These are phyloP conservation scores for Tubosaeta sp. DNA, from an alignment of 768 basidiomycete species.

Conservation along the genomic window DNA sequence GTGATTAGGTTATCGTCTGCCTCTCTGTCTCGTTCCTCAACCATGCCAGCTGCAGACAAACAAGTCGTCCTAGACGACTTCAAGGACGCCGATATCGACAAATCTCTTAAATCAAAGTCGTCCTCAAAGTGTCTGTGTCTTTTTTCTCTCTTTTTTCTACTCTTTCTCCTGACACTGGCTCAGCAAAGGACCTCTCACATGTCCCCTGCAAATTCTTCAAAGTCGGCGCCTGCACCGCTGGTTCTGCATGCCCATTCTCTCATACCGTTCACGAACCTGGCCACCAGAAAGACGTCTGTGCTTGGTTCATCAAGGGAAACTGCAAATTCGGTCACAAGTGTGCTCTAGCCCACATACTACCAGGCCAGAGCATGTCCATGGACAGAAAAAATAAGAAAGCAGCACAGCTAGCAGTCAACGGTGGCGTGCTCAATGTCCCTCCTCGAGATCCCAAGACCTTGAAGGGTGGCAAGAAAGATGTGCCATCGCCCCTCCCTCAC, in stretches of 20 bases:
- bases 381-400: conserved; percentile 97
- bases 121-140: conserved; percentile 29
- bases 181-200: conserved; percentile 87
- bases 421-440: conserved; percentile 33
- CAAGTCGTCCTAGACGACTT: conserved; percentile 15
- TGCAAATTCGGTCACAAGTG: conserved; percentile 80
- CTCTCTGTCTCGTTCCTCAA: not conserved
- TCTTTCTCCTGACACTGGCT: not conserved
- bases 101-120: conserved; percentile 22
- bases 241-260: conserved; percentile 93
- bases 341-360: conserved; percentile 90
- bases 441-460: conserved; percentile 30
- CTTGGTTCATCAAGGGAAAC: conserved; percentile 93
- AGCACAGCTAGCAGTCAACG: conserved; percentile 62
- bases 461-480: conserved; percentile 37
- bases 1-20: conserved; percentile 2
- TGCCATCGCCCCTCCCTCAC: conserved; percentile 15
- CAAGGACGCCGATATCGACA: conserved; percentile 23
- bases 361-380: conserved; percentile 93
- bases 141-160: not conserved
- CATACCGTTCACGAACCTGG: conserved; percentile 72
- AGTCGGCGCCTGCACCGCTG: conserved; percentile 91
- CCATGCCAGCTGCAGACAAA: conserved; percentile 23
- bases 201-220: conserved; percentile 98
- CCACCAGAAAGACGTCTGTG: conserved; percentile 73